These are phyloP conservation scores for Oryza australiensis DNA, from an alignment of 176 grass and related monocot genomes.

Conservation along the genomic window DNA sequence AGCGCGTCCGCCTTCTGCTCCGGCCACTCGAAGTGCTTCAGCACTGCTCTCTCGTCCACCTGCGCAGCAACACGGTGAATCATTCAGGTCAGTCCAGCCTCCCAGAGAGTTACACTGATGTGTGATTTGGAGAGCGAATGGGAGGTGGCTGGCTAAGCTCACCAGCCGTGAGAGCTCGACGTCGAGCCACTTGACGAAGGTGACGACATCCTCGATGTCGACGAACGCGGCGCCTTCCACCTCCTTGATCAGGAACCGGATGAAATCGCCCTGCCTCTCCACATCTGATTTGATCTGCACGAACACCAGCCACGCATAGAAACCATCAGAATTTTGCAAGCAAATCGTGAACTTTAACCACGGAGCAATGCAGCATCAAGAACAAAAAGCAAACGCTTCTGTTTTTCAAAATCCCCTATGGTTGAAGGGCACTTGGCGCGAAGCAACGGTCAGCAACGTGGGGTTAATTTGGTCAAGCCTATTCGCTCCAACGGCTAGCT, in stretches of 20 bases:
- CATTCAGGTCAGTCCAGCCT: neutral
- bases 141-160: neutral
- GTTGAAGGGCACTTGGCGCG: constrained; percentile 21
- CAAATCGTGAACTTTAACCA: neutral
- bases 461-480: neutral
- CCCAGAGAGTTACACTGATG: neutral
- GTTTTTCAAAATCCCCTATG: neutral
- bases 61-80: neutral
- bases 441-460: constrained; percentile 32
- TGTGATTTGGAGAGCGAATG: neutral
- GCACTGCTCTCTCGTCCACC: constrained; percentile 91
- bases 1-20: constrained; percentile 90
- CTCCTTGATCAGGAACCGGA: constrained; percentile 89
- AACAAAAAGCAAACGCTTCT: neutral
- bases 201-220: constrained; percentile 87
- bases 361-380: neutral
- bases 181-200: constrained; percentile 99
- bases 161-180: constrained; percentile 95
- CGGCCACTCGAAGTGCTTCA: constrained; percentile 98
- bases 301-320: neutral
- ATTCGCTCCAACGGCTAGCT: constrained; percentile 43
- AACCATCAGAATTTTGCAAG: neutral
- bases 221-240: constrained; percentile 59
- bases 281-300: constrained; percentile 86
- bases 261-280: constrained; percentile 93